phyloP scores from a whole-genome alignment of 495 filamentous ascomycete species.

The Parathielavia hyrcaniae region DNA sequence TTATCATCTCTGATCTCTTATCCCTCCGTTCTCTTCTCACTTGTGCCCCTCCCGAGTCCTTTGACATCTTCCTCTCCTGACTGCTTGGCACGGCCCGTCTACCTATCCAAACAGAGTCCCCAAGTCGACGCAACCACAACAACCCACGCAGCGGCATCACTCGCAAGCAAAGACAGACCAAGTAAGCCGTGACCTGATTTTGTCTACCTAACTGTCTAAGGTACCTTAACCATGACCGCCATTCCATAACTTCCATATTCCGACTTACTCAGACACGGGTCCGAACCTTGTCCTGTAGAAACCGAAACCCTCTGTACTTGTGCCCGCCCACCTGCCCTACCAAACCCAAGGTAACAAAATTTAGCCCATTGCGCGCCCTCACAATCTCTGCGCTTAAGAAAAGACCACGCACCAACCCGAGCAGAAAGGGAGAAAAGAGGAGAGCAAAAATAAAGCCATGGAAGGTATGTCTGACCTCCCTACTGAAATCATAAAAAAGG shows the following conservation, averaged over 20 bases:
- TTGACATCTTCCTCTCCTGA: too few species aligned
- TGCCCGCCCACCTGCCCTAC: not conserved
- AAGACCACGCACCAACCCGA: not conserved
- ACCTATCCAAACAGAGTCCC: too few species aligned
- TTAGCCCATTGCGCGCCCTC: not conserved
- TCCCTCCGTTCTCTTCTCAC: not conserved
- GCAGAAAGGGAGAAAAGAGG: not conserved
- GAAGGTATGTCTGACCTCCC: slow-evolving; percentile 17
- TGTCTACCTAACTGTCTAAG: too few species aligned
- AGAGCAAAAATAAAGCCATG: slow-evolving; percentile 7
- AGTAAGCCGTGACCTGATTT: too few species aligned
- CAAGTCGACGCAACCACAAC: too few species aligned
- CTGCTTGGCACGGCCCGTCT: too few species aligned
- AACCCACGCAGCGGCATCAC: too few species aligned
- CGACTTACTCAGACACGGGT: not conserved
- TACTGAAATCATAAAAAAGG: not conserved
- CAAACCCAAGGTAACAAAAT: not conserved
- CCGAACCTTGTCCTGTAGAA: not conserved
- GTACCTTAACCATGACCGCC: not conserved
- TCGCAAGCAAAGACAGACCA: too few species aligned
- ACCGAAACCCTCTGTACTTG: not conserved
- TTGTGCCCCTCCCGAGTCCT: not conserved
- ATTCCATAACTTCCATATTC: not conserved
- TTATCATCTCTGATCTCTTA: too few species aligned
- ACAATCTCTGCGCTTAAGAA: slow-evolving; percentile 15